Conservation (phyloP, 441 rosid genomes). For the Breynia disticha region DNA sequence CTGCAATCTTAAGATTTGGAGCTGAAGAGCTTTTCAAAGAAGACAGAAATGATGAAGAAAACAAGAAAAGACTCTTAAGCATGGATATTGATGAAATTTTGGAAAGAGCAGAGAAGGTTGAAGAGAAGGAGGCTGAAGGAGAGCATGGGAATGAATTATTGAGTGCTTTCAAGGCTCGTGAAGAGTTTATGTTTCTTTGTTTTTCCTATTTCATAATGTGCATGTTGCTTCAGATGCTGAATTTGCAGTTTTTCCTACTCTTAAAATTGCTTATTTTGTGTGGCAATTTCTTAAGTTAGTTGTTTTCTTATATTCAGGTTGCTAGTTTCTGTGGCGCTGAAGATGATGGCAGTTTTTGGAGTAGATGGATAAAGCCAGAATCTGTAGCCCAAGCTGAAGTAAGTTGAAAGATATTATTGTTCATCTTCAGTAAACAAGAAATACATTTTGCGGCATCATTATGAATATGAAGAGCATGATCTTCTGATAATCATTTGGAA, state of each 20-base stretch:
- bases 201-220: slow-evolving; percentile 2
- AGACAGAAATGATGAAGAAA: slow-evolving; percentile 93
- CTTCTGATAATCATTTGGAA: not conserved
- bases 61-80: slow-evolving; percentile 76
- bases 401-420: slow-evolving; percentile 15
- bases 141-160: slow-evolving; percentile 73
- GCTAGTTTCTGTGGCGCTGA: slow-evolving; percentile 86
- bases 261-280: slow-evolving; percentile 7
- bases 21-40: slow-evolving; percentile 99
- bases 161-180: slow-evolving; percentile 93
- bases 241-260: not conserved
- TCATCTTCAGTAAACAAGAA: not conserved
- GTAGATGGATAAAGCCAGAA: slow-evolving; percentile 99
- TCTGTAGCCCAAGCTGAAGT: slow-evolving; percentile 84
- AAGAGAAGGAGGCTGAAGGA: slow-evolving; percentile 57
- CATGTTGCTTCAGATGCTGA: slow-evolving; percentile 4
- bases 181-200: slow-evolving; percentile 1
- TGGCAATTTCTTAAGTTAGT: not conserved
- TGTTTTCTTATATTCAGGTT: slow-evolving; percentile 43
- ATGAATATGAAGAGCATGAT: not conserved
- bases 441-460: not conserved
- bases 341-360: slow-evolving; percentile 98
- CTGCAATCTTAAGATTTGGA: slow-evolving; percentile 97
- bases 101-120: slow-evolving; percentile 98
- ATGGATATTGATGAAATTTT: slow-evolving; percentile 99